A percentile compares a stretch with the other conserved stretches of the same genome.
These are phyloP conservation scores for Colletotrichum sp. DNA, from an alignment of 2,329 filamentous ascomycete genomes.

Conservation along the genomic window DNA sequence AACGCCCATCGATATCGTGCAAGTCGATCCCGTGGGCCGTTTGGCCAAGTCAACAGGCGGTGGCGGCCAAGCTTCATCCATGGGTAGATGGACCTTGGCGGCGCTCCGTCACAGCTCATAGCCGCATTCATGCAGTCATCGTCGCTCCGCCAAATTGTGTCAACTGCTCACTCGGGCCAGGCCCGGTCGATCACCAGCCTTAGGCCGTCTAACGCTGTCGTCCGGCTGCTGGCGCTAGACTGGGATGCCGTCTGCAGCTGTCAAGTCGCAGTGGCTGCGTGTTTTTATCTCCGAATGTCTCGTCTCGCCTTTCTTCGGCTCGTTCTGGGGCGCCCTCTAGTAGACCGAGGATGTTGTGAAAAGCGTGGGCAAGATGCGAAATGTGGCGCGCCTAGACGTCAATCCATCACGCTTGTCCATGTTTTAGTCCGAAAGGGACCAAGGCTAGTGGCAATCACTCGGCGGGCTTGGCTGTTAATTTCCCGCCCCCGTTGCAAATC, in stretches of 20 bases:
- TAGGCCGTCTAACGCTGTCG: neutral
- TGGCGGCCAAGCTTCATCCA: neutral
- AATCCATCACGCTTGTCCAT: neutral
- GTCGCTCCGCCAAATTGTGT: neutral
- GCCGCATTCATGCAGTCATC: neutral
- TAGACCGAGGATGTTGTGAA: neutral
- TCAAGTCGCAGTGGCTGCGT: neutral
- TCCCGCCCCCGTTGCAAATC: neutral
- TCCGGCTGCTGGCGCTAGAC: neutral
- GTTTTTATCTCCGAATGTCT: neutral
- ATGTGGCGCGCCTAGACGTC: neutral
- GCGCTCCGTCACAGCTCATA: neutral
- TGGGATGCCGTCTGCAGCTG: neutral
- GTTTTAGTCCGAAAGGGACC: neutral
- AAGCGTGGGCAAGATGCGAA: neutral
- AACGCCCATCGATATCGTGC: neutral
- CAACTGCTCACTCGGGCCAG: neutral
- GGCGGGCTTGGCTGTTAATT: neutral
- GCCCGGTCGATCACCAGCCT: neutral
- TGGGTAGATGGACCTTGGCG: neutral
- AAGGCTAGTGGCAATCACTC: conserved; percentile 1
- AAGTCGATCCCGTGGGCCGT: neutral
- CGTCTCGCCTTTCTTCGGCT: neutral
- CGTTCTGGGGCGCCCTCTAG: neutral
- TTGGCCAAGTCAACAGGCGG: neutral